Percentiles rank a stretch among this genome's conserved stretches.
Conservation (phyloP, 352 stramenopile species). For the Phytophthora gonapodyides region DNA sequence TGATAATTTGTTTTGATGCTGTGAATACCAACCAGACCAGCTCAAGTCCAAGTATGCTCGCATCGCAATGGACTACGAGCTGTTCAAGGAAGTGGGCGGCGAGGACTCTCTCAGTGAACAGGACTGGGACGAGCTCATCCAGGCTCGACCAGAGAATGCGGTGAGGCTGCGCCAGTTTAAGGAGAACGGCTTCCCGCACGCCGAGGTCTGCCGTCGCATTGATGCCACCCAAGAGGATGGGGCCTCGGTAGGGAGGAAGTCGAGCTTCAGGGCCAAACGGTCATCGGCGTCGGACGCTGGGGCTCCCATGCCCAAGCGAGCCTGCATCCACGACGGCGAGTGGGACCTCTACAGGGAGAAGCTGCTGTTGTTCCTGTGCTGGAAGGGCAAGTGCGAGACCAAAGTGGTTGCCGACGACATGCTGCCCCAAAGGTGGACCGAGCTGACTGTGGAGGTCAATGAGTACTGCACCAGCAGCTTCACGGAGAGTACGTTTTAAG, state of each 20-base stretch:
- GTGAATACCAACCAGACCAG: slow-evolving; percentile 30
- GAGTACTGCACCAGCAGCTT: slow-evolving; percentile 28
- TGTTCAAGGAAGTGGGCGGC: slow-evolving; percentile 29
- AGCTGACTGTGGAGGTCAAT: slow-evolving; percentile 33
- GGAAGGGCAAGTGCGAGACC: slow-evolving; percentile 30
- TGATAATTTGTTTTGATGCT: slow-evolving; percentile 2
- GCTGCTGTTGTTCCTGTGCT: slow-evolving; percentile 41
- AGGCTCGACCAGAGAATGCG: slow-evolving; percentile 18
- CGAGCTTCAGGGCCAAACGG: slow-evolving; percentile 14
- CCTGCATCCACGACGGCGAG: neutral
- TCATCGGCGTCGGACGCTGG: neutral
- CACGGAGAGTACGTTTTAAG: slow-evolving; percentile 27
- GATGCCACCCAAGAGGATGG: slow-evolving; percentile 19
- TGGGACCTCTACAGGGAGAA: slow-evolving; percentile 30
- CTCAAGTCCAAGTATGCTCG: slow-evolving; percentile 45
- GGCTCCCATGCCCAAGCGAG: slow-evolving; percentile 18
- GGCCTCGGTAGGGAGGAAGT: neutral
- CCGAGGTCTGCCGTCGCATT: slow-evolving; percentile 35
- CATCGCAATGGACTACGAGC: slow-evolving; percentile 40
- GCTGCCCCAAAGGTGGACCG: slow-evolving; percentile 30
- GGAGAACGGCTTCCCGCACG: slow-evolving; percentile 31
- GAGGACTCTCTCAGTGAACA: slow-evolving; percentile 15
- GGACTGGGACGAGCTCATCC: slow-evolving; percentile 33
- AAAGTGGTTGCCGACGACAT: slow-evolving; percentile 25
- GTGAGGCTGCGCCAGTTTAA: slow-evolving; percentile 38